Base-by-base conservation (phyloP, 495 filamentous ascomycete genomes). In the Polyplosphaeria fusca region DNA sequence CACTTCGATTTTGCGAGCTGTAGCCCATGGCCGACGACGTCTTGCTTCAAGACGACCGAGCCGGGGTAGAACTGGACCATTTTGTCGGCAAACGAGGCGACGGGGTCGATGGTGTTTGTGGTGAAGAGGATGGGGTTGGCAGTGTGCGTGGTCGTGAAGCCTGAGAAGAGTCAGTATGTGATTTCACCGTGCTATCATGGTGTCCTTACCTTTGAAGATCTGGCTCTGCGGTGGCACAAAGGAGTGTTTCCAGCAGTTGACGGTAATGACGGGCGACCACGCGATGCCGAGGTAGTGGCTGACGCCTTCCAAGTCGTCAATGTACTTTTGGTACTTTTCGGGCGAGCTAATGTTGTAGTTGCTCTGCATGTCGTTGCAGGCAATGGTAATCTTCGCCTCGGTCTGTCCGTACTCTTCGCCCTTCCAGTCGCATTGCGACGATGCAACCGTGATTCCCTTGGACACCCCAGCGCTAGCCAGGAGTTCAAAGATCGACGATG, bases 51-150 rank as follows among this genome's bases (percentile, higher is more conserved):
- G 9, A 54, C 50, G 19, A 37, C 39, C 5, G 19, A 25, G n/a
- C 39, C 50, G n/a, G 37, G 7, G 25, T 19, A 54, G 16, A 39
- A 24, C 4, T 4, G 19, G 37, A 7, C 13, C 19, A 46, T 46
- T 28, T 54, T 46, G 19, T 27, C 19, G 7, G 50, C 50, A 52
- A 11, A 52, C 23, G 41, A 35, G 52, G 44, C 24, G 13, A 40
- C 53, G 4, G 53, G 27, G 30, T 57, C 27, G 46, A 30, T 30
- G 19, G 27, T 49, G 24, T 49, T 49, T 7, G 24, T 49, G 5
- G 24, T 35, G 27, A 49, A 49, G 27, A 49, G 27, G 12, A 57
- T 35, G 2, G 53, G 47, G 14, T 42, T 42, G 5, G 39, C 39
- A 5, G 39, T 42, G 5, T 42, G 7, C n/a, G 30, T 35, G 9